Conservation (phyloP, 2,329 filamentous ascomycete genomes). For the Sphaceloma murrayae region DNA sequence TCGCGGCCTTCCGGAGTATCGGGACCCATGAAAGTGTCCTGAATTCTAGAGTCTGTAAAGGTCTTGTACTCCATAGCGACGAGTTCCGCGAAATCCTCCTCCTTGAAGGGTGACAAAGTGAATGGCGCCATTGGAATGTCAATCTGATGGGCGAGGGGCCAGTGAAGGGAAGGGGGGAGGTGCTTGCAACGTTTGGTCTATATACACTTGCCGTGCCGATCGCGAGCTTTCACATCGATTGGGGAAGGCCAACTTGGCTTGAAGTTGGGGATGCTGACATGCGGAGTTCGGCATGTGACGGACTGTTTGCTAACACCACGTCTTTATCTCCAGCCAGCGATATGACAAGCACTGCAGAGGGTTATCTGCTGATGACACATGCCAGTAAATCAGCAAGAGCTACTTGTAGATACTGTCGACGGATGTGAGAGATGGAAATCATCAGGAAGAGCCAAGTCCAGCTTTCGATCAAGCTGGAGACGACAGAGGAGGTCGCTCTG, state of each 20-base stretch:
- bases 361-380: background rate
- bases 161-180: too few species aligned
- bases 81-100: conserved; percentile 5
- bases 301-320: background rate
- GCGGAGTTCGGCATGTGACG: background rate
- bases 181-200: background rate
- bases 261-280: background rate
- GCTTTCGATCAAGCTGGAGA: too few species aligned
- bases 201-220: too few species aligned
- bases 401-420: too few species aligned
- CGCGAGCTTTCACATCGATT: background rate
- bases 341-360: background rate
- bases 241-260: background rate
- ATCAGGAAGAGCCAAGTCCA: too few species aligned
- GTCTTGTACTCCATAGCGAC: conserved; percentile 10
- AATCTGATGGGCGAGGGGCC: too few species aligned
- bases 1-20: conserved; percentile 17
- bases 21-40: conserved; percentile 23
- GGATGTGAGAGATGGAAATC: too few species aligned
- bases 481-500: too few species aligned
- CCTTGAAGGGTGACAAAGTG: conserved; percentile 4
- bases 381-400: too few species aligned
- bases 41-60: conserved; percentile 13
- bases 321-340: too few species aligned
- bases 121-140: background rate